Evolutionary conservation across 768 basidiomycete genomes (phyloP).

Genomic region (Naganishia vaughanmartiniae): DNA sequence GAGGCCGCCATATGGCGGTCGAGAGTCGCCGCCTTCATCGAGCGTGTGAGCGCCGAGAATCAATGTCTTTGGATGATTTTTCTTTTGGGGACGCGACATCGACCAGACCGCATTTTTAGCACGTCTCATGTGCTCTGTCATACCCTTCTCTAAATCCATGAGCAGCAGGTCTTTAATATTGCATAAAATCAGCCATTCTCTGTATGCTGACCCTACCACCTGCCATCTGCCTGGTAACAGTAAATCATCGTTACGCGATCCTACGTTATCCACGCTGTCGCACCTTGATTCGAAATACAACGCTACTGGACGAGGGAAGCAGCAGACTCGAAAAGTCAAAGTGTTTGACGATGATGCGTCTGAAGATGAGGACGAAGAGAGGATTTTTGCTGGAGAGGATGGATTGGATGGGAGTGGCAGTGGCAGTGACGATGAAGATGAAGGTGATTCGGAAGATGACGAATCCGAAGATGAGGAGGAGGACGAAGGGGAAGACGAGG

Average conservation of each 20-base stretch:
- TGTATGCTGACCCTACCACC: no score
- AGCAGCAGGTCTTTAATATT: no score
- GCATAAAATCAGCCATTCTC: no score
- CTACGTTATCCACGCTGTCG: conserved; percentile 58
- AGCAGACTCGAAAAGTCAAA: conserved; percentile 58
- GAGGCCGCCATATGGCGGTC: no score
- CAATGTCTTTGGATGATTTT: no score
- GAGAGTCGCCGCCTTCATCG: no score
- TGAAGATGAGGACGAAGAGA: conserved; percentile 42
- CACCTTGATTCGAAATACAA: conserved; percentile 69
- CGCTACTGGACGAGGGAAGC: conserved; percentile 54
- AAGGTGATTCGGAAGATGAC: no score
- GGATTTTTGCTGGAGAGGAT: conserved; percentile 40
- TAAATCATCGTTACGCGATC: conserved; percentile 66
- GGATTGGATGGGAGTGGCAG: conserved; percentile 36
- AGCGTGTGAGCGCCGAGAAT: no score
- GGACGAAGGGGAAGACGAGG: conserved; percentile 36
- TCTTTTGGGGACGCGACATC: no score
- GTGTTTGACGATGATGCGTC: conserved; percentile 47
- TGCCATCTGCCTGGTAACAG: conserved; percentile 53
- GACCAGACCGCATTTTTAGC: no score
- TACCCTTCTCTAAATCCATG: no score
- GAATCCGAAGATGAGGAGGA: conserved; percentile 24
- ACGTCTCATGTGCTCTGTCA: no score
- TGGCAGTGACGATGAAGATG: conserved; percentile 35